These are phyloP conservation scores for Saccharomycopsis sp. DNA, from an alignment of 805 yeast genomes.

Conservation along the genomic window DNA sequence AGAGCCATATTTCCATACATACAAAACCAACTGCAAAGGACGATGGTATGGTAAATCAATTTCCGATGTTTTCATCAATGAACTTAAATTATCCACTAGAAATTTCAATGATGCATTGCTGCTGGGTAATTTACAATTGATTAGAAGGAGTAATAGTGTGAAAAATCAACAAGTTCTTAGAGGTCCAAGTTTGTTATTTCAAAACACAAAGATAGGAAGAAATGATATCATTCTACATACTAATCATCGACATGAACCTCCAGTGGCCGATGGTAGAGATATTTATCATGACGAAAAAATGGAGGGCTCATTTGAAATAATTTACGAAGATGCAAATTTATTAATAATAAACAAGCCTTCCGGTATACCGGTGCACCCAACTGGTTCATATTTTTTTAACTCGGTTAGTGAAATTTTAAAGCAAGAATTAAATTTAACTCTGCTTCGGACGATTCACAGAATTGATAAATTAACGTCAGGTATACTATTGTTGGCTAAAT, in stretches of 20 bases:
- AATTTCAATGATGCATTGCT: neutral
- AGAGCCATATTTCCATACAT: slow-evolving; percentile 29
- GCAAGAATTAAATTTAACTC: slow-evolving; percentile 45
- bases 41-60: slow-evolving; percentile 31
- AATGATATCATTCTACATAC: slow-evolving; percentile 10
- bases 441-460: slow-evolving; percentile 31
- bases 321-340: slow-evolving; percentile 66
- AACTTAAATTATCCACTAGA: slow-evolving; percentile 24
- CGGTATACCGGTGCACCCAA: slow-evolving; percentile 94
- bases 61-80: slow-evolving; percentile 29
- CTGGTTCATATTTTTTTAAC: slow-evolving; percentile 74
- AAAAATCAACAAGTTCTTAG: neutral
- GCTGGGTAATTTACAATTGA: neutral
- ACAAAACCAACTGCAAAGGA: slow-evolving; percentile 29
- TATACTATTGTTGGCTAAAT: slow-evolving; percentile 81
- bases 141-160: neutral
- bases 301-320: slow-evolving; percentile 31
- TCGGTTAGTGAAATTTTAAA: slow-evolving; percentile 73
- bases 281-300: neutral
- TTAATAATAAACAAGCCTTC: slow-evolving; percentile 89
- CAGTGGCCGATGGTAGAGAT: slow-evolving; percentile 13
- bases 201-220: neutral
- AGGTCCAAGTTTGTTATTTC: no score
- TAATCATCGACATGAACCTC: slow-evolving; percentile 21
- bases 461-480: slow-evolving; percentile 86